Evolutionary conservation across 805 yeast genomes (phyloP), one percentile per base, ranked within the genome.

Genomic region (Tetrapisispora phaffii): DNA sequence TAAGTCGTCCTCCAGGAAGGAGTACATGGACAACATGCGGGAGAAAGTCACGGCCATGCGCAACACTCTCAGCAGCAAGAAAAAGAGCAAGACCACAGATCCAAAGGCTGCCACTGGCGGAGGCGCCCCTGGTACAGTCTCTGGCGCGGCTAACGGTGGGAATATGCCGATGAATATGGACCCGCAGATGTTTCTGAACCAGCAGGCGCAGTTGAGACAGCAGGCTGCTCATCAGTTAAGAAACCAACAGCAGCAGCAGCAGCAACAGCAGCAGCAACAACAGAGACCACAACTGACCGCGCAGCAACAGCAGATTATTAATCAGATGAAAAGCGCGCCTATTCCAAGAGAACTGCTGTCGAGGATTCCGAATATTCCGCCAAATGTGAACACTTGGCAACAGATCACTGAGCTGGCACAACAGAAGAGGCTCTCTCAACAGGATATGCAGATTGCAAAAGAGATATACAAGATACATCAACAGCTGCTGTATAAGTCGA

Each of bases 311-410:
- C 57, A 53, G 38, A 59, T 73, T 51, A 70, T 61, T 31, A 56
- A 69, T 26, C 75, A 72, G 45, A 65, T 85, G 58, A 76, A 81
- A 49, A 77, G 76, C 36, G 67, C 78, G 2, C 87, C 85, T 3
- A 85, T 88, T 23, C 62, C 56, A 43, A 51, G 51, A 36, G 51
- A 54, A 46, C 46, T 66, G 39, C 31, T 58, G 35, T 53, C 54
- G 35, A 57, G 59, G 33, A 53, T 54, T 13, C 58, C 58, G 32
- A 51, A 51, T 45, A 42, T 54, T 7, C 96, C 96, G 0, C 80
- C 81, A 13, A 82, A 79, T 41, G 80, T 80, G 24, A 80, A 75
- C 52, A 85, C 94, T 7, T 88, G 96, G 96, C 76, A 78, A 46
- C 58, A 54, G 44, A 52, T 54, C 17, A 54, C 58, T 5, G 58